These are phyloP conservation scores for Oenanthe javanica DNA, from an alignment of 140 eudicot genomes.

Conservation along the genomic window DNA sequence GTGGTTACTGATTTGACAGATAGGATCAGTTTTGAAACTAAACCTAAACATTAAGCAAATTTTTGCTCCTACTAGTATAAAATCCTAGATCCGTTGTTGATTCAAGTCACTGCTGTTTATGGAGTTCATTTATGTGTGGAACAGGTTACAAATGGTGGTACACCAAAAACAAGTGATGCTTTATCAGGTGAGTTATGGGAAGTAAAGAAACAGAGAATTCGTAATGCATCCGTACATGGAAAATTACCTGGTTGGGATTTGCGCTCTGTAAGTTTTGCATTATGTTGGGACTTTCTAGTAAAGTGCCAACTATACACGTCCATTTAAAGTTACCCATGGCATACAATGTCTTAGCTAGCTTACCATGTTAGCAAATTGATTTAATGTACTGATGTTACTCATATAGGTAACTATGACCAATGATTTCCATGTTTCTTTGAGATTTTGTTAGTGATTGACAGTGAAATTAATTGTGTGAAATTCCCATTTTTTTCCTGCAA, in stretches of 20 bases:
- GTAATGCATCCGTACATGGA: slow-evolving; percentile 72
- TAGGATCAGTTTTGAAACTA: neutral
- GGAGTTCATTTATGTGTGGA: slow-evolving; percentile 7
- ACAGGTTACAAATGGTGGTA: slow-evolving; percentile 78
- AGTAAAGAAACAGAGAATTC: slow-evolving; percentile 78
- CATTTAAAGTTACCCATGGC: neutral
- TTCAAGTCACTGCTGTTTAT: neutral
- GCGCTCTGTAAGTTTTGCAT: slow-evolving; percentile 74
- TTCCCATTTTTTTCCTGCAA: neutral
- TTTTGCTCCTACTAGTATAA: neutral
- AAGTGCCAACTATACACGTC: neutral
- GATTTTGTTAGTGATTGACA: neutral
- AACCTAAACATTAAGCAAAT: neutral
- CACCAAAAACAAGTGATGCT: slow-evolving; percentile 78
- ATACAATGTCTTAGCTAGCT: neutral
- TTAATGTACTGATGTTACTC: neutral
- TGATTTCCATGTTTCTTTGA: neutral
- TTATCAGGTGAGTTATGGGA: slow-evolving; percentile 99
- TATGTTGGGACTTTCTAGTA: neutral
- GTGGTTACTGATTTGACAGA: neutral
- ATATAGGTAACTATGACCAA: neutral
- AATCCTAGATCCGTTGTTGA: neutral
- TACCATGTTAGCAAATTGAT: neutral
- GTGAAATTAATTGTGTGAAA: neutral
- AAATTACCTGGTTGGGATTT: slow-evolving; percentile 97